Base-by-base conservation (phyloP, 306 rosid species). In the Lathyrus oleraceus region DNA sequence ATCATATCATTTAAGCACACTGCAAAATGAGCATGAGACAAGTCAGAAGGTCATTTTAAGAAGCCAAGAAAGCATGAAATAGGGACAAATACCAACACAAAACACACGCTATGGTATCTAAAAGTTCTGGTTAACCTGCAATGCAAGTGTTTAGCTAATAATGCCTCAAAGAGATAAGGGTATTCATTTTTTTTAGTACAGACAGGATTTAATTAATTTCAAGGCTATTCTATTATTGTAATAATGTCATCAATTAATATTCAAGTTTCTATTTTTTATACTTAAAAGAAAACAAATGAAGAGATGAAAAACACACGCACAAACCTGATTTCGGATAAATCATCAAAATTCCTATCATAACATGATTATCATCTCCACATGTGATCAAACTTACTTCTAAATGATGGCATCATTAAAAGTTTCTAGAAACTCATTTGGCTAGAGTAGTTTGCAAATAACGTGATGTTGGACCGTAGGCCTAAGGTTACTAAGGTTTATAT, bases 1-100 rank as follows among this genome's bases (percentile, higher is more conserved):
- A 42, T 79, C 80, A 51, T 15, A 74, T 92, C 89, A 92, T 82
- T 92, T 92, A 80, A 92, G 86, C 11, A 86, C 98, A 77, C 98
- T 92, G 92, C 82, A 81, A 75, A 58, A 68, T 73, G 65, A 61
- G 30, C 49, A 69, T 3, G 6, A 48, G 13, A 39, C 44, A 25
- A 72, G 78, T 64, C 59, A 60, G 79, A 74, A 68, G 20, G 48
- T 69, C 8, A 36, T 61, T 47, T 54, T 58, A 47, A 53, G 53
- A 67, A 53, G 53, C 72, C 48, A 73, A 71, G 16, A 71, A 51
- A 35, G 12, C 2, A 12, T 20, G 51, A 4, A 21, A 63, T n/a
- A 59, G 8, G 1, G 21, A 15, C 30, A 58, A 58, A 57, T 6
- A 17, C 40, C 38, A 49, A 15, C 35, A 10, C 43, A 68, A 42